These are phyloP conservation scores for Sporothrix phasma DNA, from an alignment of 2,329 filamentous ascomycete species.

Conservation along the genomic window DNA sequence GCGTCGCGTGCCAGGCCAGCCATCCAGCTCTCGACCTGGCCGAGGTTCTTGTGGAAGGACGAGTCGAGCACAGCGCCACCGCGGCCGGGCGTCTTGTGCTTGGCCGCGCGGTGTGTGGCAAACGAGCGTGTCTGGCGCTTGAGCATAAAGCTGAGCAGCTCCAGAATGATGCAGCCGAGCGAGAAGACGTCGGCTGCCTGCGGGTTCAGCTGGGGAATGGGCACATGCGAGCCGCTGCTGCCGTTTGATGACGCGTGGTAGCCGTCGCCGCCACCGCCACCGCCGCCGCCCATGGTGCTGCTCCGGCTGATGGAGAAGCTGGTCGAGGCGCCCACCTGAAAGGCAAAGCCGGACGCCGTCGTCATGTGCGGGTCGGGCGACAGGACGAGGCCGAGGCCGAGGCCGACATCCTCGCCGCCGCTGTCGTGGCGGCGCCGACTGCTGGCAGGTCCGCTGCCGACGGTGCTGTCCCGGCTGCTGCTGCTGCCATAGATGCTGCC, in stretches of 20 bases:
- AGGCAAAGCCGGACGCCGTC: neutral
- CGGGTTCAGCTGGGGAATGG: constrained; percentile 38
- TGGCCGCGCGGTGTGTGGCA: constrained; percentile 53
- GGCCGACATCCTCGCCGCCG: neutral
- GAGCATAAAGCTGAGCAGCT: constrained; percentile 58
- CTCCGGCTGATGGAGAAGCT: constrained; percentile 31
- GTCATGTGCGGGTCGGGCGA: constrained; percentile 25
- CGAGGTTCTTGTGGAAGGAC: constrained; percentile 62
- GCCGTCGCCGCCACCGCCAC: constrained; percentile 15
- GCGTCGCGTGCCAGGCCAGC: constrained; percentile 49
- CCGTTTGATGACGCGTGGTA: constrained; percentile 18
- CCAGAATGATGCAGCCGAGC: constrained; percentile 61
- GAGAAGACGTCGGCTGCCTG: constrained; percentile 63
- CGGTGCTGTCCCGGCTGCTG: constrained; percentile 17
- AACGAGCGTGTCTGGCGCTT: constrained; percentile 59
- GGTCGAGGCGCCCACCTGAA: constrained; percentile 21
- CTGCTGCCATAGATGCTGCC: constrained; percentile 26
- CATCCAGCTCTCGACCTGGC: constrained; percentile 62
- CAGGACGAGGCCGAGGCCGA: constrained; percentile 20
- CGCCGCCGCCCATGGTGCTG: neutral
- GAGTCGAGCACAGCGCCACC: constrained; percentile 56
- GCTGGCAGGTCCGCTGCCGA: neutral
- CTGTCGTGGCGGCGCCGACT: neutral
- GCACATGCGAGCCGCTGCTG: constrained; percentile 17
- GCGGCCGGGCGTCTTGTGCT: constrained; percentile 48